Base-by-base conservation (phyloP, 2,329 filamentous ascomycete species). In the Penicillium corylophilum region DNA sequence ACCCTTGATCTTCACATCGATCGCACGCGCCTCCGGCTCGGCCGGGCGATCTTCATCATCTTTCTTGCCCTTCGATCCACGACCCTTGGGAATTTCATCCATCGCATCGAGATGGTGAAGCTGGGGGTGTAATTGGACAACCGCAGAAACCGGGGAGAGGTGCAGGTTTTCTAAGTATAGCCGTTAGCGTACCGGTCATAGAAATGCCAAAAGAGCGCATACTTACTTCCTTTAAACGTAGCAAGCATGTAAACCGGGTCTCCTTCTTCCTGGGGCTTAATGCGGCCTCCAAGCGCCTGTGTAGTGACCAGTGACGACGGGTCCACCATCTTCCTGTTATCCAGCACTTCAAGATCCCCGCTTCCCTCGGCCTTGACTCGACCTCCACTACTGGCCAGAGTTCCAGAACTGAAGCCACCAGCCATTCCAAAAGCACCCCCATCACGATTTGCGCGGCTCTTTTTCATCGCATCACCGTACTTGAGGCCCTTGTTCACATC, bases 31-130 rank as follows among this genome's bases (percentile, higher is more conserved):
- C 56, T 85, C 83, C 4, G 75, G 71, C 22, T 71, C 65, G 40
- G 65, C 53, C 61, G 77, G 63, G 61, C 72, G 64, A 61, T 79
- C 78, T 50, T 81, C 78, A 12, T 74, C 68, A 12, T 75, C 70
- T 53, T 71, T 73, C 60, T 68, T 74, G 56, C 60, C 54, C 56
- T 70, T 64, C 26, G 53, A 60, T 48, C 70, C 61, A 46, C 68
- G 64, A 5, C 59, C 65, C 46, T 70, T 71, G 4, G 69, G 65
- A 7, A 89, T 81, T 64, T 96, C 90, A 42, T 86, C 79, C 41
- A 85, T 74, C 3, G 94, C 93, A 73, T 97, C 94, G 61, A 97
- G 80, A 74, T 97, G 91, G 73, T 96, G 90, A 55, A 95, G 88
- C 66, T 96, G 90, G 0, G 94, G 91, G 4, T 92, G 88, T 66